These are phyloP conservation scores for Pseudonitzschia pungens DNA, from an alignment of 108 stramenopile species.

Conservation along the genomic window DNA sequence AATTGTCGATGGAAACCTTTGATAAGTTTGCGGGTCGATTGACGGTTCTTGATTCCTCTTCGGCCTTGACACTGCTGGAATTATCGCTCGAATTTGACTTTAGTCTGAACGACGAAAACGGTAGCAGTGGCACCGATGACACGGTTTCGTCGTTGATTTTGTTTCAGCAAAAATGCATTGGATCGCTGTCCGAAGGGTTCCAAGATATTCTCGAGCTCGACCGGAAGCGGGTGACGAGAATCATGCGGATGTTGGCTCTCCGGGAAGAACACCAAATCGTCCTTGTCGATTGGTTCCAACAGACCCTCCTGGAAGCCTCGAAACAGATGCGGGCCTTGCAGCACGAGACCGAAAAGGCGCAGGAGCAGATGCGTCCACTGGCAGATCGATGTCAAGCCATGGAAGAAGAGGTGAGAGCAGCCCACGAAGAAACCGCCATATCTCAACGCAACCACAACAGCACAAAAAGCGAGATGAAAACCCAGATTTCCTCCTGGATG, in stretches of 20 bases:
- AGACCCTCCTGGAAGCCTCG: slow-evolving; percentile 2
- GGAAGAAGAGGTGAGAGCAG: background rate
- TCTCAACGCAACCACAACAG: slow-evolving; percentile 3
- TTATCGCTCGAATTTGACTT: slow-evolving; percentile 8
- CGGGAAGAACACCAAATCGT: slow-evolving; percentile 11
- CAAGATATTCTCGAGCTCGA: slow-evolving; percentile 1
- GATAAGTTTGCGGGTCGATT: slow-evolving; percentile 8
- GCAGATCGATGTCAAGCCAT: background rate
- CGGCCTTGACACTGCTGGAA: slow-evolving; percentile 13
- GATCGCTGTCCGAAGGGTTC: slow-evolving; percentile 16
- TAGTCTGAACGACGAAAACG: background rate
- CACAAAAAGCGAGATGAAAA: slow-evolving; percentile 21
- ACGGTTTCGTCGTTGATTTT: slow-evolving; percentile 17
- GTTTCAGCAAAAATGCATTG: slow-evolving; percentile 17
- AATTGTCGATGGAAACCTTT: slow-evolving; percentile 6
- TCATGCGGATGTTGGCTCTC: slow-evolving; percentile 8
- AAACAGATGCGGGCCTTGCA: background rate
- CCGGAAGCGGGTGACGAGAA: background rate
- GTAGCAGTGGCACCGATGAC: background rate
- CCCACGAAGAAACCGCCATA: background rate
- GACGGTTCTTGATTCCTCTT: background rate
- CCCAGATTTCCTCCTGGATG: slow-evolving; percentile 20
- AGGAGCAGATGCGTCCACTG: background rate
- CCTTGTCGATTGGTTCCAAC: slow-evolving; percentile 18
- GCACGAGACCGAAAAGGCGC: slow-evolving; percentile 6